Conservation (phyloP, 352 stramenopile species). For the Phytopythium delawarense region DNA sequence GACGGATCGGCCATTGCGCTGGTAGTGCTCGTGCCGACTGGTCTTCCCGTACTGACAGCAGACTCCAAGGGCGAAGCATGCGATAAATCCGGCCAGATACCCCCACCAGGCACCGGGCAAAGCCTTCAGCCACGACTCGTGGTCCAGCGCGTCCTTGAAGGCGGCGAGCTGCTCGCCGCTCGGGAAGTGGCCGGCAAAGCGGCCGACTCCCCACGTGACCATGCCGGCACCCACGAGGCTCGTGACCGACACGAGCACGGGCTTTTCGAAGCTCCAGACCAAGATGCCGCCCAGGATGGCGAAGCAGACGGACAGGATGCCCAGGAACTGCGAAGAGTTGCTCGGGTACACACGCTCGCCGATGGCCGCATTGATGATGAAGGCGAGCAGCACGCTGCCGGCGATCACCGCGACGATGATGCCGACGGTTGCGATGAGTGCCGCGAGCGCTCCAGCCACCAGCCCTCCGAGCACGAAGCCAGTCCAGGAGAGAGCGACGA, state of each 20-base stretch:
- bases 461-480: constrained; percentile 43
- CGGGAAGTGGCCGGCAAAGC: constrained; percentile 40
- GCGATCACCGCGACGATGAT: constrained; percentile 40
- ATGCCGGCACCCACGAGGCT: constrained; percentile 28
- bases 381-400: constrained; percentile 37
- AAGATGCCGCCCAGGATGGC: constrained; percentile 33
- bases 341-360: constrained; percentile 35
- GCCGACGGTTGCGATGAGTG: constrained; percentile 30
- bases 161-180: constrained; percentile 24
- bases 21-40: constrained; percentile 15
- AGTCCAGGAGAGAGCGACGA: constrained; percentile 43
- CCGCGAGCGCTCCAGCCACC: constrained; percentile 25
- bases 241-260: constrained; percentile 31
- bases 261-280: constrained; percentile 41
- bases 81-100: constrained; percentile 35
- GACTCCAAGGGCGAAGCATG: constrained; percentile 29
- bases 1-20: constrained; percentile 6
- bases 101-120: constrained; percentile 40
- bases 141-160: constrained; percentile 9
- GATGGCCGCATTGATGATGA: constrained; percentile 30
- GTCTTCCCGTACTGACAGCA: constrained; percentile 34
- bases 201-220: constrained; percentile 34
- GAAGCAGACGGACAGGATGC: constrained; percentile 29
- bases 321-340: constrained; percentile 29
- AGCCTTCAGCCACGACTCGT: constrained; percentile 25